Base-by-base conservation (phyloP, 345 rosid genomes). In the Lagerstroemia speciosa region DNA sequence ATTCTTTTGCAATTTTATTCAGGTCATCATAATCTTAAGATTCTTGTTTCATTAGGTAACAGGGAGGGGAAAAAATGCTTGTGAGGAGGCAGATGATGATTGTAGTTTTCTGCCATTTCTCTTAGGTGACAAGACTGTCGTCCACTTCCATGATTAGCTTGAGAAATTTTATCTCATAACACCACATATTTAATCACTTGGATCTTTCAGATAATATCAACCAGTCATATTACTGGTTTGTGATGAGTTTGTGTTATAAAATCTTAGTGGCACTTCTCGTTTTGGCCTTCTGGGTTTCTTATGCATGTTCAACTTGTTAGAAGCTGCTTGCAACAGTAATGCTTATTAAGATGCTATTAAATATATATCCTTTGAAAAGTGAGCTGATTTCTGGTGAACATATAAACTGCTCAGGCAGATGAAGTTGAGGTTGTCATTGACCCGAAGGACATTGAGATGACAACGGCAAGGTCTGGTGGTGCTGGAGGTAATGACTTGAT, bases 401-500 rank as follows among this genome's bases (percentile, higher is more conserved):
- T 43, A 9, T 40, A 7, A 26, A 29, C 71, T 64, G 65, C 67
- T 69, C 77, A 91, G 98, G 97, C 82, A 70, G 97, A 91, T 84
- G 98, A 93, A 82, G 97, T 93, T 58, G 96, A 93, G 73, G 91
- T 93, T 67, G 95, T 82, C 74, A 91, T 93, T 79, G 98, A 91
- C 65, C 96, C 98, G 43, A 87, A 89, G 72, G 98, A 93, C 65
- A 85, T 87, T 79, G 99, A 91, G 81, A 95, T 94, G 72, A 85
- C 97, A 63, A 84, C 97, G 48, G 92, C 99, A 66, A 85, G 97
- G 83, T 84, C 99, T 61, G 99, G 99, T 63, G 99, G 99, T 31
- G 96, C 96, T 79, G 99, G 97, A 85, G 97, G 96, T 91, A 80
- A 76, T 73, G 33, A 69, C 72, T 64, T n/a, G 62, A 15, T 57